phyloP scores from a whole-genome alignment of 352 stramenopile genomes.

The Globisporangium parvum region DNA sequence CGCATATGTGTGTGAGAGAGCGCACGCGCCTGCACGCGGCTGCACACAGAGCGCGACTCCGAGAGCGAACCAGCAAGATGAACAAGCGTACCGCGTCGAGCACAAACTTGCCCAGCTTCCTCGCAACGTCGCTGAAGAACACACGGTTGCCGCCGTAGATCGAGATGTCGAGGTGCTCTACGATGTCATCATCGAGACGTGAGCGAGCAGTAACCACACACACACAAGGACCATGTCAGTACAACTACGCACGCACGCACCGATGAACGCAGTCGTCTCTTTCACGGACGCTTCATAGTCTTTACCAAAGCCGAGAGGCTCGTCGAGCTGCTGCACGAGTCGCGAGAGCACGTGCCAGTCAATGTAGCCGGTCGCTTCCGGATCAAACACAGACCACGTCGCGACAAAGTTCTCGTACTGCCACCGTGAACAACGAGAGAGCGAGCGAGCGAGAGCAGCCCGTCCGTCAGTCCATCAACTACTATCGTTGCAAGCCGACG shows the following conservation, averaged over 20 bases:
- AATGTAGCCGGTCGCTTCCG: constrained; percentile 70
- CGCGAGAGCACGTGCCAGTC: constrained; percentile 51
- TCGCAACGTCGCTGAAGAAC: constrained; percentile 49
- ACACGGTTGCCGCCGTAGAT: constrained; percentile 51
- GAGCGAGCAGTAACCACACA: not conserved
- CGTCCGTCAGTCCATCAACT: too few relatives aligned
- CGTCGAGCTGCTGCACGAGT: constrained; percentile 58
- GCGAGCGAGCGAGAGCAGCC: not conserved
- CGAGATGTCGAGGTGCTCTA: constrained; percentile 41
- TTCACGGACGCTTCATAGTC: constrained; percentile 35
- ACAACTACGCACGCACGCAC: constrained; percentile 20
- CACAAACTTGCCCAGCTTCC: constrained; percentile 58
- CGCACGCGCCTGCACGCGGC: too few relatives aligned
- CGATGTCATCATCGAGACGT: not conserved
- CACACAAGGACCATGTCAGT: not conserved
- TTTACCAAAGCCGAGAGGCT: constrained; percentile 57
- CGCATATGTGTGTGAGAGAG: not conserved
- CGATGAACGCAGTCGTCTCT: constrained; percentile 49
- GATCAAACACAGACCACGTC: constrained; percentile 59
- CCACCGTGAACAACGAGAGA: not conserved
- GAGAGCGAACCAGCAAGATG: not conserved
- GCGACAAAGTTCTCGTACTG: constrained; percentile 64
- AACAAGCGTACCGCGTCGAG: constrained; percentile 32
- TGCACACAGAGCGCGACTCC: not conserved
- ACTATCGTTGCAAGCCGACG: not conserved